Conservation (phyloP, 768 basidiomycete genomes). For the Xerocomus potaroensis region DNA sequence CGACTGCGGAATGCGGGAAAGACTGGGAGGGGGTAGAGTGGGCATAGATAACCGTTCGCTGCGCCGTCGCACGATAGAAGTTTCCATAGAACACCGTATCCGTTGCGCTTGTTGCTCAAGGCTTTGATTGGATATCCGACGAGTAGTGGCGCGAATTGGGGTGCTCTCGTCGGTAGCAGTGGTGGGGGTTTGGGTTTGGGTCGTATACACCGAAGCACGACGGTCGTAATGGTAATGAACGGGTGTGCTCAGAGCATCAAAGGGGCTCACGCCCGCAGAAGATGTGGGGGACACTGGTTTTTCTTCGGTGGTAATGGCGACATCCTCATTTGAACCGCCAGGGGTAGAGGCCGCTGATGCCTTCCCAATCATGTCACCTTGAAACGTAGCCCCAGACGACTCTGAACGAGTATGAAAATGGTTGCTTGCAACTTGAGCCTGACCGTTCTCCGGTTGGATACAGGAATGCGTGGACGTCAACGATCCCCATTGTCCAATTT, state of each 20-base stretch:
- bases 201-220: constrained; percentile 18
- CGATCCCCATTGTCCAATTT: constrained; percentile 25
- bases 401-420: constrained; percentile 22
- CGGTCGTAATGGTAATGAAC: constrained; percentile 13
- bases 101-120: constrained; percentile 31
- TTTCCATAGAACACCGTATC: constrained; percentile 31
- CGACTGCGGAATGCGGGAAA: constrained; percentile 15
- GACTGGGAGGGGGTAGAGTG: constrained; percentile 11
- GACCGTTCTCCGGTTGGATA: constrained; percentile 4
- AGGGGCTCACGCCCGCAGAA: constrained; percentile 13
- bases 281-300: constrained; percentile 19
- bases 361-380: constrained; percentile 10
- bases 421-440: neutral
- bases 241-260: constrained; percentile 19
- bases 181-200: constrained; percentile 11
- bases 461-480: constrained; percentile 22
- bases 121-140: constrained; percentile 11
- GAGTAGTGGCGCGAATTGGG: constrained; percentile 8
- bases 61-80: constrained; percentile 17
- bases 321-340: constrained; percentile 22
- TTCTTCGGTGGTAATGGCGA: constrained; percentile 15
- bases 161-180: neutral
- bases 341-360: constrained; percentile 14
- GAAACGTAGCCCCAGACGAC: constrained; percentile 17
- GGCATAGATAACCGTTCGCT: constrained; percentile 31